phyloP scores from a whole-genome alignment of 1,284 basidiomycete genomes.

The Sporisorium sorghi region DNA sequence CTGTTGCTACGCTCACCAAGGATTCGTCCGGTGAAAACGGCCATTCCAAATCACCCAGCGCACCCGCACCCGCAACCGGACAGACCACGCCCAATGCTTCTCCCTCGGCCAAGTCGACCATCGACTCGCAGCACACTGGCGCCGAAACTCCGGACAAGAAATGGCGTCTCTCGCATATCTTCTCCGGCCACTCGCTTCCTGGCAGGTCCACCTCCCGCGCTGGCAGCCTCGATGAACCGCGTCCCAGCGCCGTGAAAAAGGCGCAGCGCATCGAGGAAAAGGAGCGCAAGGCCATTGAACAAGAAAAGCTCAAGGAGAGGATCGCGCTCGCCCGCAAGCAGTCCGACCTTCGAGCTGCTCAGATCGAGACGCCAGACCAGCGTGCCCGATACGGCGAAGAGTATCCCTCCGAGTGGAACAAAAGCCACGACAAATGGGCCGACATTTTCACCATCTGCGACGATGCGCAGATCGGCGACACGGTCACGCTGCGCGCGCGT shows the following conservation, averaged over 20 bases:
- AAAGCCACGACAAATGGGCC: conserved; percentile 36
- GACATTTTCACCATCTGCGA: conserved; percentile 37
- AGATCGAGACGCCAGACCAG: conserved; percentile 59
- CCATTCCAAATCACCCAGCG: conserved; percentile 13
- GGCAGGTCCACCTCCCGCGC: conserved; percentile 29
- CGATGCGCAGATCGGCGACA: conserved; percentile 42
- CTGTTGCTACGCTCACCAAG: conserved; percentile 35
- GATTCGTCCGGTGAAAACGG: conserved; percentile 36
- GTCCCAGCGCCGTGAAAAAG: conserved; percentile 45
- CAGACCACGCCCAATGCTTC: conserved; percentile 19
- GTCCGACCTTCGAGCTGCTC: conserved; percentile 51
- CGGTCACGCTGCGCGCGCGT: conserved; percentile 54
- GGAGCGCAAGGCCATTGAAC: conserved; percentile 49
- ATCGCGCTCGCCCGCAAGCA: conserved; percentile 45
- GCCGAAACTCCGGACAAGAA: conserved; percentile 33
- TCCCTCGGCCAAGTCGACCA: conserved; percentile 32
- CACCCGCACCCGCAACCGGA: conserved; percentile 18
- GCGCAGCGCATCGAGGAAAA: conserved; percentile 49
- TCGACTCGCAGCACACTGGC: conserved; percentile 23
- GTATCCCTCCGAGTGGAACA: conserved; percentile 42
- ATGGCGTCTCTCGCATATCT: conserved; percentile 52
- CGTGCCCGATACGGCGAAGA: conserved; percentile 54
- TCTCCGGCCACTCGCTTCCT: conserved; percentile 31
- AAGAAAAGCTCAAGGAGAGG: conserved; percentile 28
- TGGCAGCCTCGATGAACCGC: conserved; percentile 41